phyloP scores from a whole-genome alignment of 2,329 filamentous ascomycete genomes.

The Knufia fluminis region DNA sequence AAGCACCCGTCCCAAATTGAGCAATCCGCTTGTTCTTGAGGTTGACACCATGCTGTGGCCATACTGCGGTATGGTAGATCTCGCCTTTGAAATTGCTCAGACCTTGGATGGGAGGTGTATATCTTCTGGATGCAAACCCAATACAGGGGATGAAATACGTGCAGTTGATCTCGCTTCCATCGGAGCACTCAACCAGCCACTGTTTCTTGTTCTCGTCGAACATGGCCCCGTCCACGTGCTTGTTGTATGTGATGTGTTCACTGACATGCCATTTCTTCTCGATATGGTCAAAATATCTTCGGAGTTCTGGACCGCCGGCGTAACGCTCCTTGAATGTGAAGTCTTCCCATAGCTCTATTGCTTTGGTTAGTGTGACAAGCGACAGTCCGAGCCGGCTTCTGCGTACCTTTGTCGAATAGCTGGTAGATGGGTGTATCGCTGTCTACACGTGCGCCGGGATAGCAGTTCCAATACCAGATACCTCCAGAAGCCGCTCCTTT shows the following conservation, averaged over 20 bases:
- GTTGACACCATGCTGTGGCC: constrained; percentile 48
- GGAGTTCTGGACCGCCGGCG: constrained; percentile 31
- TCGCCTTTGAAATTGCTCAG: constrained; percentile 50
- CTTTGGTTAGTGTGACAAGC: constrained; percentile 31
- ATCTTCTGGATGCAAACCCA: constrained; percentile 45
- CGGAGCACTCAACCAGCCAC: constrained; percentile 17
- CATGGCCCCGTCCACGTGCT: constrained; percentile 28
- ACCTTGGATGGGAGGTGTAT: constrained; percentile 52
- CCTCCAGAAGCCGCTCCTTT: constrained; percentile 38
- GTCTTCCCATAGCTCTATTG: constrained; percentile 33
- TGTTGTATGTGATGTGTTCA: constrained; percentile 29
- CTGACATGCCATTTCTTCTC: constrained; percentile 32
- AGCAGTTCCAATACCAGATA: constrained; percentile 31
- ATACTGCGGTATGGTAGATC: constrained; percentile 51
- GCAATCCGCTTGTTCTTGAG: constrained; percentile 51
- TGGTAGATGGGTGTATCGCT: constrained; percentile 23
- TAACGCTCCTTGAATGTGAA: constrained; percentile 37
- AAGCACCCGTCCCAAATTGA: constrained; percentile 55
- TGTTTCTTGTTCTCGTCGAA: constrained; percentile 26
- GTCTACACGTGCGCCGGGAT: constrained; percentile 40
- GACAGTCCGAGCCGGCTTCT: constrained; percentile 13
- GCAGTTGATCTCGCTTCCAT: constrained; percentile 14
- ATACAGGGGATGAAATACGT: constrained; percentile 16
- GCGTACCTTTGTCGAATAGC: constrained; percentile 14
- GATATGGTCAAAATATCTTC: constrained; percentile 34